These are phyloP conservation scores for Auriscalpium vulgare DNA, from an alignment of 768 basidiomycete genomes.

Conservation along the genomic window DNA sequence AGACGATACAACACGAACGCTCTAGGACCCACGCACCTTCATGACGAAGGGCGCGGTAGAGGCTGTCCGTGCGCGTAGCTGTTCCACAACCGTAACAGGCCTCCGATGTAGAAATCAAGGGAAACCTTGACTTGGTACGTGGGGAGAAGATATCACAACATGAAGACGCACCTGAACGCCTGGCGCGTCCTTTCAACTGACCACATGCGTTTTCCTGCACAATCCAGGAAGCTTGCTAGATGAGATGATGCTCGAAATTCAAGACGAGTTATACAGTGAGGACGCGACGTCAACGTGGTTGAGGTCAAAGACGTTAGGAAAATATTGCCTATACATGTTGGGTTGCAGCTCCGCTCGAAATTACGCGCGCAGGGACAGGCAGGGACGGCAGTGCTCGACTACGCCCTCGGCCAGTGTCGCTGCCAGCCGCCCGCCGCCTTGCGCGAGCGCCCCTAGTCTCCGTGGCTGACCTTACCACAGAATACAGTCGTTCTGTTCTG, in stretches of 20 bases:
- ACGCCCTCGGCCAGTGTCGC: too few relatives aligned
- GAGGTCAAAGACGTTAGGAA: background rate
- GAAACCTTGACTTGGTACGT: constrained; percentile 64
- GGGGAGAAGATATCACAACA: constrained; percentile 18
- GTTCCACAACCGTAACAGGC: constrained; percentile 74
- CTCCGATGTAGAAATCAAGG: constrained; percentile 36
- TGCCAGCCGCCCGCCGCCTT: too few relatives aligned
- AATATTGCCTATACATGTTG: background rate
- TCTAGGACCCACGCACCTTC: constrained; percentile 40
- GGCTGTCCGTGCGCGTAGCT: constrained; percentile 31
- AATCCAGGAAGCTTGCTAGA: background rate
- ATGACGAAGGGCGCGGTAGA: constrained; percentile 52
- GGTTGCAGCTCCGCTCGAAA: background rate
- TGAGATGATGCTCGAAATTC: background rate
- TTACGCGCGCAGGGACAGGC: background rate
- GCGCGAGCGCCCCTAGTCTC: too few relatives aligned
- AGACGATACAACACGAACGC: constrained; percentile 36
- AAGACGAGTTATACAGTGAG: background rate
- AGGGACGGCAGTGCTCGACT: too few relatives aligned
- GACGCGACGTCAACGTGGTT: background rate
- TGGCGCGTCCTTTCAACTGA: background rate
- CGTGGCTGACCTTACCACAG: too few relatives aligned
- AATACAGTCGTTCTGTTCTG: too few relatives aligned
- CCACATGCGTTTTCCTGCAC: background rate
- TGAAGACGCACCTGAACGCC: background rate